These are phyloP conservation scores for Periconia digitata DNA, from an alignment of 2,329 filamentous ascomycete genomes.

Conservation along the genomic window DNA sequence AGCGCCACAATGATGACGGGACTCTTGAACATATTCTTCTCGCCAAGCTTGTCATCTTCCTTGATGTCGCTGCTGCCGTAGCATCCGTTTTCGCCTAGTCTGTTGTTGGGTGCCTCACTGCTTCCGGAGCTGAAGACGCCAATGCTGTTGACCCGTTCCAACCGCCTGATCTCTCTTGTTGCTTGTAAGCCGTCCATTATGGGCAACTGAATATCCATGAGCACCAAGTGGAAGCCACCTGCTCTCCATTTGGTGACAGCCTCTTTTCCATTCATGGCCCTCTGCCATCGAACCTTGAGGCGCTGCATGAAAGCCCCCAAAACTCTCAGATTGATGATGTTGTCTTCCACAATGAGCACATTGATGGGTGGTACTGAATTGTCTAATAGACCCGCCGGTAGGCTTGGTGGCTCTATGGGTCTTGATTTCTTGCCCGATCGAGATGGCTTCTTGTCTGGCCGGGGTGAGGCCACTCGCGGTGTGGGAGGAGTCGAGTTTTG, in stretches of 20 bases:
- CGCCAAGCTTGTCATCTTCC: slow-evolving; percentile 69
- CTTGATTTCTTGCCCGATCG: slow-evolving; percentile 50
- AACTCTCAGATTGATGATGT: slow-evolving; percentile 93
- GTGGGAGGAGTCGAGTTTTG: slow-evolving; percentile 50
- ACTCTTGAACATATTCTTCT: slow-evolving; percentile 77
- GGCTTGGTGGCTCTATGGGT: slow-evolving; percentile 33
- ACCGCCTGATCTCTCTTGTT: slow-evolving; percentile 86
- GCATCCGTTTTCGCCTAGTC: slow-evolving; percentile 42
- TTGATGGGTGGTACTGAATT: slow-evolving; percentile 92
- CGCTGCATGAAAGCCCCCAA: slow-evolving; percentile 95
- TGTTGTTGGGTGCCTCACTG: slow-evolving; percentile 42
- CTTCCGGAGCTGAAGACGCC: slow-evolving; percentile 73
- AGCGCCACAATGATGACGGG: slow-evolving; percentile 97
- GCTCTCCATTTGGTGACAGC: slow-evolving; percentile 90
- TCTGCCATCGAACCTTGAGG: slow-evolving; percentile 93
- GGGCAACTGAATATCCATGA: slow-evolving; percentile 98
- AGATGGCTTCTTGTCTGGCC: slow-evolving; percentile 52
- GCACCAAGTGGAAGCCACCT: slow-evolving; percentile 90
- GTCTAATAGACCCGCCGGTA: slow-evolving; percentile 67
- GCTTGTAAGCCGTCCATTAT: slow-evolving; percentile 96
- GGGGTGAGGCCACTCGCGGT: slow-evolving; percentile 53
- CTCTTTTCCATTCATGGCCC: slow-evolving; percentile 92
- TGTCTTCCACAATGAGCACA: slow-evolving; percentile 96
- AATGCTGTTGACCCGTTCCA: slow-evolving; percentile 89
- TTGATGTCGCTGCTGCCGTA: slow-evolving; percentile 39